These are phyloP conservation scores for Chrysanthemum seticuspe DNA, from an alignment of 129 eudicot species.

Conservation along the genomic window DNA sequence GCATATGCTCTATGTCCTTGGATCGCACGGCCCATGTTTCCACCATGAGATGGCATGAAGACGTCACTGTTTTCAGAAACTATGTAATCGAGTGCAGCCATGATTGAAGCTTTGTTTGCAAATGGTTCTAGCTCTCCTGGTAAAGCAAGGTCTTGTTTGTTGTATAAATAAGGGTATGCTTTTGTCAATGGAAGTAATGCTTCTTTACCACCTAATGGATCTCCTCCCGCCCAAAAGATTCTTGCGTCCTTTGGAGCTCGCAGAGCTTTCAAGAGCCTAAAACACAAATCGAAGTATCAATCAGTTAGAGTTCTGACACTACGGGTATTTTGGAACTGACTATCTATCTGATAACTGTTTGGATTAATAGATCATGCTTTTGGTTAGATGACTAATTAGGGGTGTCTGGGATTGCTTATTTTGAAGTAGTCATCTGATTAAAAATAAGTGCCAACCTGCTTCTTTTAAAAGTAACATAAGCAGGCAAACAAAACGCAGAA, in stretches of 20 bases:
- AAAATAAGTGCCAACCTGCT: too few relatives aligned
- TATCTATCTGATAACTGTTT: not conserved
- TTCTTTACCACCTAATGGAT: slow-evolving; percentile 79
- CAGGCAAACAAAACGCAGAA: too few relatives aligned
- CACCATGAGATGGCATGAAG: slow-evolving; percentile 99
- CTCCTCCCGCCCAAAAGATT: slow-evolving; percentile 94
- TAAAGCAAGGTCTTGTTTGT: slow-evolving; percentile 85
- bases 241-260: slow-evolving; percentile 75
- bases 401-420: not conserved
- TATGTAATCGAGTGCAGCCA: slow-evolving; percentile 92
- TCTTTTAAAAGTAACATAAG: too few relatives aligned
- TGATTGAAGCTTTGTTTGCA: slow-evolving; percentile 61
- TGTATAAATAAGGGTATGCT: slow-evolving; percentile 75
- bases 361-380: too few relatives aligned
- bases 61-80: slow-evolving; percentile 39
- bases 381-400: not conserved
- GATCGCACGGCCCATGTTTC: slow-evolving; percentile 91
- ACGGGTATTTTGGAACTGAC: not conserved
- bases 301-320: not conserved
- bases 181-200: slow-evolving; percentile 62
- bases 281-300: not conserved
- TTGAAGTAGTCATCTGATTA: not conserved
- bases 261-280: slow-evolving; percentile 88
- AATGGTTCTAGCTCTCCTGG: slow-evolving; percentile 83
- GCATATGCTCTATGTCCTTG: slow-evolving; percentile 88